These are phyloP conservation scores for Rosa lucieae DNA, from an alignment of 306 rosid species.

Conservation along the genomic window DNA sequence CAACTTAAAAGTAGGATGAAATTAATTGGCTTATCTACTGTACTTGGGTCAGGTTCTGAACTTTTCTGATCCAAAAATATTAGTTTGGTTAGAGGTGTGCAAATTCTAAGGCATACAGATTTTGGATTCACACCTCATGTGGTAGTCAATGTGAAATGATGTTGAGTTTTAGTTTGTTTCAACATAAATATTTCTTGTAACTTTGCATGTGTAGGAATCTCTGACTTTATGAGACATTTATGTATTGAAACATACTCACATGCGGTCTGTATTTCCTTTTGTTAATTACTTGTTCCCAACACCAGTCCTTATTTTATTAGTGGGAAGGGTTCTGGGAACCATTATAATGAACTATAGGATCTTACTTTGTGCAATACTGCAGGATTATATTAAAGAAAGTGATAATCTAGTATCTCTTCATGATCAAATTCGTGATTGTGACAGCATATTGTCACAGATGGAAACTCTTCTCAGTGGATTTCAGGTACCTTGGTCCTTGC, in stretches of 20 bases:
- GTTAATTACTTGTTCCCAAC: not conserved
- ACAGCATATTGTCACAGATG: slow-evolving; percentile 93
- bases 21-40: not conserved
- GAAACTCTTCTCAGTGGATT: slow-evolving; percentile 95
- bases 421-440: slow-evolving; percentile 96
- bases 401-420: slow-evolving; percentile 96
- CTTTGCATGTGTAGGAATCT: not conserved
- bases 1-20: not conserved
- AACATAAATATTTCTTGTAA: not conserved
- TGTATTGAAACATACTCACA: not conserved
- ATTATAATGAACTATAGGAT: not conserved
- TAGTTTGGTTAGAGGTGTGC: not conserved
- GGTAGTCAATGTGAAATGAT: not conserved
- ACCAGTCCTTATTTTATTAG: not conserved
- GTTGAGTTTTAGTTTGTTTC: not conserved
- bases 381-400: slow-evolving; percentile 93
- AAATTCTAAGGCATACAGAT: not conserved
- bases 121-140: not conserved
- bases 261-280: not conserved
- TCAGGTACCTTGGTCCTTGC: slow-evolving; percentile 60
- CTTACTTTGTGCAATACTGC: slow-evolving; percentile 32
- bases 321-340: not conserved
- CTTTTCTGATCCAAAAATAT: not conserved
- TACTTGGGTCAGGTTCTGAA: not conserved
- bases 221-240: not conserved